These are phyloP conservation scores for Talaromyces islandicus DNA, from an alignment of 2,329 filamentous ascomycete species.

Conservation along the genomic window DNA sequence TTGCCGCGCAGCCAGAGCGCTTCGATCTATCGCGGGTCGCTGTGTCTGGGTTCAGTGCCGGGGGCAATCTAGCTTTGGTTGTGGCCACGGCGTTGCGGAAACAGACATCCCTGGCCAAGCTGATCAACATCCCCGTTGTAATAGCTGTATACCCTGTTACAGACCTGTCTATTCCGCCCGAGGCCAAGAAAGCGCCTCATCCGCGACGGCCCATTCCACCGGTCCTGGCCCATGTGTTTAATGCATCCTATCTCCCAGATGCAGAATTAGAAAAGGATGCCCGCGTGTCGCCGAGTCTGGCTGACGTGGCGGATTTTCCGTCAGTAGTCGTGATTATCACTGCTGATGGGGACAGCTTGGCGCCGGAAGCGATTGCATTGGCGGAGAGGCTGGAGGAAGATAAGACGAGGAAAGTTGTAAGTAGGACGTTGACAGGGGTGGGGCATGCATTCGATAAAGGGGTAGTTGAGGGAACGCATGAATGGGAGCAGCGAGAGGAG, in stretches of 20 bases:
- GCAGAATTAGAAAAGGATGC: constrained; percentile 15
- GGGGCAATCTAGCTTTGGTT: constrained; percentile 33
- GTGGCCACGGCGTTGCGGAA: constrained; percentile 19
- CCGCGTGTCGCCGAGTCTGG: constrained; percentile 23
- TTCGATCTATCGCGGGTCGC: constrained; percentile 26
- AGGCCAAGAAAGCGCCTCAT: constrained; percentile 11
- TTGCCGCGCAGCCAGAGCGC: constrained; percentile 20
- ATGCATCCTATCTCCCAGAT: constrained; percentile 25
- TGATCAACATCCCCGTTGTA: constrained; percentile 18
- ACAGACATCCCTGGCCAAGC: constrained; percentile 10
- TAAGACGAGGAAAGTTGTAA: constrained; percentile 8
- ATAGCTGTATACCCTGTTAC: constrained; percentile 28
- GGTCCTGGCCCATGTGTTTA: constrained; percentile 17
- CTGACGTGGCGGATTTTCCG: constrained; percentile 21
- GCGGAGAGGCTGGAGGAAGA: constrained; percentile 19
- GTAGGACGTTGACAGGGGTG: constrained; percentile 1
- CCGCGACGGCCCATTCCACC: constrained; percentile 18
- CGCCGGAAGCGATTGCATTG: constrained; percentile 19
- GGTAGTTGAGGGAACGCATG: not conserved
- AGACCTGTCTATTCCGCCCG: constrained; percentile 15
- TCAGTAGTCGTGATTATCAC: constrained; percentile 21
- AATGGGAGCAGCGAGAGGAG: not conserved
- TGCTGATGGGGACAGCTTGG: constrained; percentile 18
- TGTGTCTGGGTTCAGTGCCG: constrained; percentile 35
- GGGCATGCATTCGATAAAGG: constrained; percentile 6